Base-by-base conservation (phyloP, 1,284 basidiomycete species). In the Sanghuangporus weigelae region DNA sequence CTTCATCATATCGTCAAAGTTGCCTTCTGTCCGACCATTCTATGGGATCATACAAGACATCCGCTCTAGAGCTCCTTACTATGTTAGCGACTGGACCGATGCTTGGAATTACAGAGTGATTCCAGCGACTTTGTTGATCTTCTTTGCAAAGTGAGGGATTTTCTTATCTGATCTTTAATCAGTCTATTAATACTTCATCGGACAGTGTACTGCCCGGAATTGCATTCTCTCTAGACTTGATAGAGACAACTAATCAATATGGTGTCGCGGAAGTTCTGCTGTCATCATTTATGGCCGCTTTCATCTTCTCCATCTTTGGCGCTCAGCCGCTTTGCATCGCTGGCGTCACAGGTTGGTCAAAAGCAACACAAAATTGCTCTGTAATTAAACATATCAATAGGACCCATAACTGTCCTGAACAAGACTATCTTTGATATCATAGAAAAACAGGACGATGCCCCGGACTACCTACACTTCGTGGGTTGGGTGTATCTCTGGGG, bases 401-500 rank as follows among this genome's bases (percentile, higher is more conserved):
- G 92, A 38, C 93, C 93, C 0, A 95, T 95, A 71, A 94, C 92
- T 1, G 90, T 96, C 6, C 88, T 96, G 71, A 96, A 96, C 78
- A 94, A 93, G 76, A 94, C 91, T 4, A 93, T 96, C 56, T 95
- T 84, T 73, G 82, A 90, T 70, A 94, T 96, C 64, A 79, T 94
- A 62, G 72, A 82, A 68, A 77, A 76, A 16, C 78, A 80, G 63
- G 68, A 78, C 7, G 79, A 87, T 66, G 78, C 85, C 7, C 91
- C 91, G 6, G 75, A 85, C 67, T 96, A 95, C 70, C 81, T 95
- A 7, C 90, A 93, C 62, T 96, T 96, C 70, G 84, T 95, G 19
- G 92, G 92, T 14, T 96, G 94, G 95, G 89, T 94, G 0, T 93
- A 95, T 72, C 81, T 96, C 1, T 97, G 96, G 95, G 92, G 86